Base-by-base conservation (phyloP, 495 filamentous ascomycete species). In the Penicillium lividum region DNA sequence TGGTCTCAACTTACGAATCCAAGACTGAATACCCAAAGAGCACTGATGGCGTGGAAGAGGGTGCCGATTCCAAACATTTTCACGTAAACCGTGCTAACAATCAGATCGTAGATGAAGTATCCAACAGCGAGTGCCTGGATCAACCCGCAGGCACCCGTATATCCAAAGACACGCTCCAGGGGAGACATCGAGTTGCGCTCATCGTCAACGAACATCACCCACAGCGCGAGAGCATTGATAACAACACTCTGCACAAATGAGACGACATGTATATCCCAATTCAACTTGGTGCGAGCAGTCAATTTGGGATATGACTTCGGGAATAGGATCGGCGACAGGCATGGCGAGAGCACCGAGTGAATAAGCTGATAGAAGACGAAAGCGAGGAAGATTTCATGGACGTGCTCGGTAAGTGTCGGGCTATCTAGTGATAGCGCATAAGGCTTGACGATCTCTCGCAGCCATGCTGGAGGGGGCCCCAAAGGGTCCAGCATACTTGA, bases 211-310 rank as follows among this genome's bases (percentile, higher is more conserved):
- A 79, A 86, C 76, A 97, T 96, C 43, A 92, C 85, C 86, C 88
- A 97, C 34, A 99, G 70, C 13, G 92, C 90, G 40, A 89, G 69
- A 44, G 58, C 68, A 69, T 88, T 91, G 76, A 99, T 91, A n/a
- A 92, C 74, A 15, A 82, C 76, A 65, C 86, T 88, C 78, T 99
- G 94, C 16, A 90, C 77, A n/a, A 99, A 75, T 13, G 91, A 96
- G 25, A 98, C 95, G 64, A 97, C 89, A 69, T 97, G 94, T 29
- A 97, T 88, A 73, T 99, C 89, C 94, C 94, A 99, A 82, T 93
- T 98, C 60, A 93, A 75, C 71, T 82, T 85, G 49, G 89, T 93
- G 31, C 86, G 82, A 9, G 72, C 73, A 50, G 80, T 81, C 55
- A 97, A 77, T 31, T 79, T 76, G 11, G 80, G 74, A 75, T 98